These are phyloP conservation scores for Teunomyces funiuensis DNA, from an alignment of 805 yeast genomes.

Conservation along the genomic window DNA sequence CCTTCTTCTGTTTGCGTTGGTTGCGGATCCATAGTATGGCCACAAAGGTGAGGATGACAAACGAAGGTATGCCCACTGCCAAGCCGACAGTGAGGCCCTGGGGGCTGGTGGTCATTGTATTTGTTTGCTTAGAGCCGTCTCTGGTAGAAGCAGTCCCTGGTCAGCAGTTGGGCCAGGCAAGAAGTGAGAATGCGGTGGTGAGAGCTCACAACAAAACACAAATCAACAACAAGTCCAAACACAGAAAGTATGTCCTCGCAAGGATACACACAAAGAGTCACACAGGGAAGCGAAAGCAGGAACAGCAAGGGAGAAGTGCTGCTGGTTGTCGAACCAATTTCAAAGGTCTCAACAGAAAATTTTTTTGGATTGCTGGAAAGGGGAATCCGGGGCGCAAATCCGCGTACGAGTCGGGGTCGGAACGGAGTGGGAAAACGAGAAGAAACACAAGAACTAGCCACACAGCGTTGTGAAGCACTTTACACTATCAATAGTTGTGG, in stretches of 20 bases:
- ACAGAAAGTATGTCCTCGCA: too few species aligned
- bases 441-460: too few species aligned
- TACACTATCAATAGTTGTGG: too few species aligned
- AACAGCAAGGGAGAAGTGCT: constrained; percentile 12
- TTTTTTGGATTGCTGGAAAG: constrained; percentile 5
- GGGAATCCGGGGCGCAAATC: not conserved
- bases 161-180: too few species aligned
- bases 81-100: constrained; percentile 38
- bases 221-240: too few species aligned
- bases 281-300: too few species aligned
- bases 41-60: constrained; percentile 25
- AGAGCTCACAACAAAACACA: too few species aligned
- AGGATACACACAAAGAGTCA: too few species aligned
- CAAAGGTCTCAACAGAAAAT: not conserved
- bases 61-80: constrained; percentile 41
- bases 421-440: too few species aligned
- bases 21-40: constrained; percentile 29
- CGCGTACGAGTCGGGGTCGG: not conserved
- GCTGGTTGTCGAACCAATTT: constrained; percentile 8
- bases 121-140: too few species aligned
- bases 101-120: not conserved
- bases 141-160: not conserved
- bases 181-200: too few species aligned
- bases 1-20: constrained; percentile 29
- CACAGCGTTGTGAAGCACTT: too few species aligned